Conservation (phyloP, 2,329 filamentous ascomycete species). For the Huntiella decipiens region DNA sequence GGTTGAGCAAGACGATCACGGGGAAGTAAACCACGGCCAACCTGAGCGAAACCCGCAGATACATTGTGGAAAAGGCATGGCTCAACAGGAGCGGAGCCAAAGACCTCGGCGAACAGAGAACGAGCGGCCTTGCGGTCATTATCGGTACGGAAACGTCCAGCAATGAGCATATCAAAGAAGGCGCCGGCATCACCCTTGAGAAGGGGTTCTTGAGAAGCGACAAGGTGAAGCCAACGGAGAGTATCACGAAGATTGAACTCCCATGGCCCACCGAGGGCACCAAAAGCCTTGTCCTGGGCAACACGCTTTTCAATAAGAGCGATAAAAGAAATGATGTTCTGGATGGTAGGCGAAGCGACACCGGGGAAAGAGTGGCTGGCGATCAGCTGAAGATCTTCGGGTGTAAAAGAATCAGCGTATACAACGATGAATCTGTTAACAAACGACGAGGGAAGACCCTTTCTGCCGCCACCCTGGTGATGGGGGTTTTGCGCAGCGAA, state of each 20-base stretch:
- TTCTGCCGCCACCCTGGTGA: constrained; percentile 87
- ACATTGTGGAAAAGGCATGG: constrained; percentile 58
- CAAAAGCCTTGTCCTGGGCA: constrained; percentile 37
- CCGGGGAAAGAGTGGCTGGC: constrained; percentile 57
- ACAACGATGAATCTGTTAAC: constrained; percentile 97
- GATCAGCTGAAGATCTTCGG: constrained; percentile 65
- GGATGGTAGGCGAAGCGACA: constrained; percentile 38
- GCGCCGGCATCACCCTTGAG: constrained; percentile 39
- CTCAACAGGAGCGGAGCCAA: constrained; percentile 30
- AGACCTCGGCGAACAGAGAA: constrained; percentile 46
- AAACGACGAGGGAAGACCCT: constrained; percentile 85
- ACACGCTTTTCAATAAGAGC: constrained; percentile 58
- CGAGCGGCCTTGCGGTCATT: constrained; percentile 48
- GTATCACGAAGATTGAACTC: constrained; percentile 90
- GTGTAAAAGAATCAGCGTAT: constrained; percentile 76
- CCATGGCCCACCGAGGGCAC: constrained; percentile 60
- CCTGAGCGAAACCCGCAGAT: constrained; percentile 46
- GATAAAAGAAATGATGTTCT: constrained; percentile 61
- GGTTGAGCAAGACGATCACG: constrained; percentile 38
- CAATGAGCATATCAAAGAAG: constrained; percentile 65
- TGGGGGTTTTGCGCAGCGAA: constrained; percentile 97
- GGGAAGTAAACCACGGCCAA: constrained; percentile 55
- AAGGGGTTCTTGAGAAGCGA: constrained; percentile 26
- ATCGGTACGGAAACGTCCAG: constrained; percentile 65
- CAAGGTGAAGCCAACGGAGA: constrained; percentile 65